These are phyloP conservation scores for Paramyrothecium roridum DNA, from an alignment of 2,329 filamentous ascomycete species.

Conservation along the genomic window DNA sequence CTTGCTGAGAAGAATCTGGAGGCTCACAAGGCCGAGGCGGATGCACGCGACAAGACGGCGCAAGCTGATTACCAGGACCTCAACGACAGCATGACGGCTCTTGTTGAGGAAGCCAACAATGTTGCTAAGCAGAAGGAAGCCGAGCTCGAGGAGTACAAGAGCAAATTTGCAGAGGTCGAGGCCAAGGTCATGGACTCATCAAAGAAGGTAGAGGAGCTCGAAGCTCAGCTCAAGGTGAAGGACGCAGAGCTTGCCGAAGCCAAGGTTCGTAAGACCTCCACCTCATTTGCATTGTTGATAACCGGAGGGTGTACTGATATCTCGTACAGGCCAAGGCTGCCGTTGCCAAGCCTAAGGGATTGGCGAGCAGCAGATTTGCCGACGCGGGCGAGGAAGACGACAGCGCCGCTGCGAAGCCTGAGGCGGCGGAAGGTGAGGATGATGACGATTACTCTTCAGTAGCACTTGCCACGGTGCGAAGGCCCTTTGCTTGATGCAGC, in stretches of 20 bases:
- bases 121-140: constrained; percentile 50
- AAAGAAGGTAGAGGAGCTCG: constrained; percentile 45
- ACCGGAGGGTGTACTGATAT: constrained; percentile 3
- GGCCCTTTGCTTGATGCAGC: constrained; percentile 43
- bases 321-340: constrained; percentile 39
- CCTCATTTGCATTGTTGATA: background rate
- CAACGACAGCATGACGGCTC: constrained; percentile 58
- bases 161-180: constrained; percentile 40
- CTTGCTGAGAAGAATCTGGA: constrained; percentile 51
- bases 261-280: constrained; percentile 38
- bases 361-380: constrained; percentile 54
- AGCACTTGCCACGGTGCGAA: constrained; percentile 65
- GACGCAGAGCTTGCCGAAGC: constrained; percentile 62
- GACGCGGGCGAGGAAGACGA: constrained; percentile 32
- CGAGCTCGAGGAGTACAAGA: constrained; percentile 42
- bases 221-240: constrained; percentile 58
- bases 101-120: constrained; percentile 56
- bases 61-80: constrained; percentile 61
- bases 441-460: constrained; percentile 60
- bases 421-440: constrained; percentile 55
- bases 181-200: constrained; percentile 43
- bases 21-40: constrained; percentile 46
- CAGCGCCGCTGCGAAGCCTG: constrained; percentile 29
- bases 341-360: constrained; percentile 43
- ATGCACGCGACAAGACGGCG: constrained; percentile 51